These are phyloP conservation scores for Omphalotus guepiniiformis DNA, from an alignment of 768 basidiomycete species.

Conservation along the genomic window DNA sequence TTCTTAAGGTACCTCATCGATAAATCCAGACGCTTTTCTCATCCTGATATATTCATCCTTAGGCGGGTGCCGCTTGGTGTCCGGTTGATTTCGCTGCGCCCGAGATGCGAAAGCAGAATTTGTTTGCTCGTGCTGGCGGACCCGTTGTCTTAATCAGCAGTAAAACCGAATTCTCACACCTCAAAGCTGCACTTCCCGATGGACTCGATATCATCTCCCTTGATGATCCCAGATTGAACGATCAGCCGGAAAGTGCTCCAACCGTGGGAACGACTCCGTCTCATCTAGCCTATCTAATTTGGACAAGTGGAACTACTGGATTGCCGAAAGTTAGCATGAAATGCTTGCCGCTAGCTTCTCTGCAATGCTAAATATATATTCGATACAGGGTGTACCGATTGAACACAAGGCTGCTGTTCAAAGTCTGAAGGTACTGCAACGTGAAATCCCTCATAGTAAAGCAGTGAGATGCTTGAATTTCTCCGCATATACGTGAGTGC, in stretches of 20 bases:
- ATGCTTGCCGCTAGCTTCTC: not conserved
- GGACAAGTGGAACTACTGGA: conserved; percentile 10
- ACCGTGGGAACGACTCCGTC: not conserved
- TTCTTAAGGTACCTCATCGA: conserved; percentile 4
- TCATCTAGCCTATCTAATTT: conserved; percentile 6
- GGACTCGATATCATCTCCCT: not conserved
- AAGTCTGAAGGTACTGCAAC: conserved; percentile 3
- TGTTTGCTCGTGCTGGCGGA: conserved; percentile 4
- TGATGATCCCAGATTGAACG: conserved; percentile 1
- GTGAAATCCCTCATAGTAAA: not conserved
- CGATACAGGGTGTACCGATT: conserved; percentile 8
- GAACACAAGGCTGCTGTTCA: conserved; percentile 9
- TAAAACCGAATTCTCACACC: not conserved
- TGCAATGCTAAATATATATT: not conserved
- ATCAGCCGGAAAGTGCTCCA: not conserved
- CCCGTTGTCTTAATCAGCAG: conserved; percentile 3
- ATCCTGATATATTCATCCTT: not conserved
- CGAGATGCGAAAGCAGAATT: conserved; percentile 2
- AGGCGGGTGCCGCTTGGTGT: conserved; percentile 9
- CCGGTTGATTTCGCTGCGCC: conserved; percentile 7
- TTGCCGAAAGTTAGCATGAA: conserved; percentile 1
- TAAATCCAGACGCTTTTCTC: not conserved
- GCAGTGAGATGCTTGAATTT: conserved; percentile 7
- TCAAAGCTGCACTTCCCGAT: not conserved
- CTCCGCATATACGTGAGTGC: conserved; percentile 7